A percentile compares a stretch with the other conserved stretches of the same genome.
Evolutionary conservation across 805 yeast genomes (phyloP).

Genomic region (Ogataea angusta): DNA sequence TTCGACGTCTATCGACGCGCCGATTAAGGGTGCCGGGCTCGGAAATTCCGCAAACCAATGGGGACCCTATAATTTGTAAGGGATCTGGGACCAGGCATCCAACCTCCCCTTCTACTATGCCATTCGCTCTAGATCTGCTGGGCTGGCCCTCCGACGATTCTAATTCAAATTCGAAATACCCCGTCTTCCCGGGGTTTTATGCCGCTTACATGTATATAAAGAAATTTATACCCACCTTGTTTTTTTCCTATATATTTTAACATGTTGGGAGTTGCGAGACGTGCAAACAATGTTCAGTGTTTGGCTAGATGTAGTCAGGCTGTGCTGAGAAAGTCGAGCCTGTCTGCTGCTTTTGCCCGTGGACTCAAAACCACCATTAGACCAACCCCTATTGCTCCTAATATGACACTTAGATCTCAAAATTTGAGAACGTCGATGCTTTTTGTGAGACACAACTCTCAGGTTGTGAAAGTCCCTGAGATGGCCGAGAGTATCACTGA

Average conservation of each 20-base stretch:
- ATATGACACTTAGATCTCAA: not conserved
- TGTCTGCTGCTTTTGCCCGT: slow-evolving; percentile 2
- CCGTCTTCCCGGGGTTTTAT: slow-evolving; percentile 8
- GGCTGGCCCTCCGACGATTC: not conserved
- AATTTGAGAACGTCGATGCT: slow-evolving; percentile 7
- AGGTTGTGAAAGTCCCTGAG: slow-evolving; percentile 84
- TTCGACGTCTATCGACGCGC: slow-evolving; percentile 3
- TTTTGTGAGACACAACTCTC: slow-evolving; percentile 33
- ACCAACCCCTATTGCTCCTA: slow-evolving; percentile 1
- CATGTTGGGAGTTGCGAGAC: slow-evolving; percentile 11
- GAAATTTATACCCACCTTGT: slow-evolving; percentile 8
- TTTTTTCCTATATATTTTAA: slow-evolving; percentile 4
- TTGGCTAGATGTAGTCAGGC: slow-evolving; percentile 3
- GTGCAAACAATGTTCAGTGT: slow-evolving; percentile 2
- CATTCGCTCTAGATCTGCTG: not conserved
- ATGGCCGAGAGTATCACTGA: slow-evolving; percentile 99
- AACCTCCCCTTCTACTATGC: not conserved
- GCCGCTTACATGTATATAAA: slow-evolving; percentile 5
- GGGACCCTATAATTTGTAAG: slow-evolving; percentile 1
- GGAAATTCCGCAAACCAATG: slow-evolving; percentile 10
- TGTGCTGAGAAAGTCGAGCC: not conserved
- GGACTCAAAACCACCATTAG: slow-evolving; percentile 4
- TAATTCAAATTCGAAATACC: not conserved
- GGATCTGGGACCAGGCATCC: not conserved
- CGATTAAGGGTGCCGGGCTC: slow-evolving; percentile 11